Evolutionary conservation across 2,329 filamentous ascomycete genomes (phyloP), one percentile per base, ranked within the genome.

Genomic region (Elsinoe necatrix): DNA sequence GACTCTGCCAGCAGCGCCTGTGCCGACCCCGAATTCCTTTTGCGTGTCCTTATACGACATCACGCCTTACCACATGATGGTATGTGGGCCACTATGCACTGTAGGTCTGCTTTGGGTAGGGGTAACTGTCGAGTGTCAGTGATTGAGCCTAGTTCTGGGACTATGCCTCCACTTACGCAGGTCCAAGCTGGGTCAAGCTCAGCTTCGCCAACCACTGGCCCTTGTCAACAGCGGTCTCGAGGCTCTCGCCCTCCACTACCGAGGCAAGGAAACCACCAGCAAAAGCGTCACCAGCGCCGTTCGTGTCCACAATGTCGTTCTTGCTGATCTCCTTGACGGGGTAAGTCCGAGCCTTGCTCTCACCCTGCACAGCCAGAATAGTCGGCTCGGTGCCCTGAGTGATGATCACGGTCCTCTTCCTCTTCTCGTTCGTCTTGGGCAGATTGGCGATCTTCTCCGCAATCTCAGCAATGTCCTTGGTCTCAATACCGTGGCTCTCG

Each of bases 161-260:
- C 9, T 29, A 14, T 20, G 31, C 52, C 39, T 62, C 48, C 57
- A 87, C 87, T 80, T 86, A 97, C 86, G 90, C 93, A 75, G 92
- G 91, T 66, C 93, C 93, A 66, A 96, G 79, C 76, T 97, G 91
- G 77, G 92, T 85, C 72, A 98, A 92, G 79, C 90, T 93, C 67
- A 95, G 79, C 68, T 86, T 86, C 51, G 93, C 93, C 63, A 98
- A 82, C 93, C 93, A 98, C 75, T 96, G 91, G 62, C 93, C 93
- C 81, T 93, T 88, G 72, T 96, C 87, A 65, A 98, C 80, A 67
- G 81, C 81, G 63, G 84, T 82, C 66, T 87, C 84, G 52, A 98
- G 79, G 56, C 82, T 71, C 77, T 93, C 88, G 72, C 87, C 89
- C 73, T 92, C 80, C 61, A 95, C 85, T 62, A 97, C 78, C 69